Conservation (phyloP, 805 yeast species). For the Ogataea allantospora region DNA sequence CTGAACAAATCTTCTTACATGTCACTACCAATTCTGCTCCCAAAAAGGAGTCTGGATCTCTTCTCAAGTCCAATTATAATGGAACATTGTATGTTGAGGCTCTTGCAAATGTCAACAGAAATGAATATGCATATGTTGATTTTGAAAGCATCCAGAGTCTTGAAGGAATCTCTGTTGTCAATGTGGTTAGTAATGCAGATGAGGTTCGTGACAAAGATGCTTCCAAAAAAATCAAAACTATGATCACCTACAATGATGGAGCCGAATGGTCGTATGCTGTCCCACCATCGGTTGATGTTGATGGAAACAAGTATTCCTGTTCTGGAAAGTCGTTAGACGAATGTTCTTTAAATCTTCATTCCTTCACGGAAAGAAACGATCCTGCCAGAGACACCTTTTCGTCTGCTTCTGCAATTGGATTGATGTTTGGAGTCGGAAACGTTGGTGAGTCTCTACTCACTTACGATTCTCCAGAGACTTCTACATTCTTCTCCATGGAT, state of each 20-base stretch:
- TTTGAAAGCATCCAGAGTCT: slow-evolving; percentile 79
- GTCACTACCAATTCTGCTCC: slow-evolving; percentile 59
- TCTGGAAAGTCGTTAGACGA: slow-evolving; percentile 42
- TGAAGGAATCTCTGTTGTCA: slow-evolving; percentile 81
- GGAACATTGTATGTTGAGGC: slow-evolving; percentile 83
- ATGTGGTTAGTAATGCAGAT: slow-evolving; percentile 58
- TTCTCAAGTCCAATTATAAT: slow-evolving; percentile 85
- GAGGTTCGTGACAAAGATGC: slow-evolving; percentile 34
- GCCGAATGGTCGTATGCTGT: slow-evolving; percentile 73
- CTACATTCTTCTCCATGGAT: slow-evolving; percentile 80
- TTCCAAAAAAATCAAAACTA: slow-evolving; percentile 61
- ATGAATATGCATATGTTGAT: slow-evolving; percentile 74
- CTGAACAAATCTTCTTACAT: slow-evolving; percentile 77
- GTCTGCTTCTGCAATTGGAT: slow-evolving; percentile 85
- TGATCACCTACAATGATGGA: slow-evolving; percentile 87
- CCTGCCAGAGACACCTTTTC: slow-evolving; percentile 74
- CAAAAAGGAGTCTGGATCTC: slow-evolving; percentile 66
- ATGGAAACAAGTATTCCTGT: slow-evolving; percentile 59
- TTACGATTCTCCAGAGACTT: slow-evolving; percentile 42
- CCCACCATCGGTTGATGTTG: slow-evolving; percentile 68
- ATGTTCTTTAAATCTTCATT: slow-evolving; percentile 84
- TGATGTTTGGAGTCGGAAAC: slow-evolving; percentile 90
- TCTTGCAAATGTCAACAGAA: slow-evolving; percentile 71
- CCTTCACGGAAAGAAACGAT: slow-evolving; percentile 85
- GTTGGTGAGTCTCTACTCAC: slow-evolving; percentile 63